phyloP scores from a whole-genome alignment of 2,329 filamentous ascomycete genomes.

The Penicillium freii region DNA sequence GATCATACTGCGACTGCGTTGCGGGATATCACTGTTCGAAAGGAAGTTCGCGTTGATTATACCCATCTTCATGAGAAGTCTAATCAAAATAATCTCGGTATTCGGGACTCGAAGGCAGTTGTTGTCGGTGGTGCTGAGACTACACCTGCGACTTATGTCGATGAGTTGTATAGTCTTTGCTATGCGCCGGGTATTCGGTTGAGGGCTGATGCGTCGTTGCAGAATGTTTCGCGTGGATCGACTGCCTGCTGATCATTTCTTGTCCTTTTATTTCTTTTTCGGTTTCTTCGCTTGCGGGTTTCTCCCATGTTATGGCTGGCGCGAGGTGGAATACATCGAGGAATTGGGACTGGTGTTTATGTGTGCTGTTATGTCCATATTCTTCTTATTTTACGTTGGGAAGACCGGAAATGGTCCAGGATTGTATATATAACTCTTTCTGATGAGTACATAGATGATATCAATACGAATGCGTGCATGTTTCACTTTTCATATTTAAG shows the following conservation, averaged over 20 bases:
- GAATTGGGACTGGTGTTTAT: not conserved
- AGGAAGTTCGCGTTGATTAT: constrained; percentile 60
- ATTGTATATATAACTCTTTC: not conserved
- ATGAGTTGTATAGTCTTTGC: constrained; percentile 45
- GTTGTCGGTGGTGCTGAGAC: constrained; percentile 27
- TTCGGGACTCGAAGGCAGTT: constrained; percentile 25
- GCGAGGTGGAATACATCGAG: not conserved
- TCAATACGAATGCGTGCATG: not conserved
- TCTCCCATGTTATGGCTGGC: not conserved
- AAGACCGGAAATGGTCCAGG: not conserved
- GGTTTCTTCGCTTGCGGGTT: not conserved
- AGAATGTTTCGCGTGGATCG: constrained; percentile 1
- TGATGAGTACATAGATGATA: not conserved
- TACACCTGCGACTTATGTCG: constrained; percentile 45
- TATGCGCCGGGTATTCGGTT: constrained; percentile 32
- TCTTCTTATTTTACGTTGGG: not conserved
- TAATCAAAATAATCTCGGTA: constrained; percentile 15
- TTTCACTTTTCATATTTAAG: not conserved
- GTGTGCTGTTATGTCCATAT: not conserved
- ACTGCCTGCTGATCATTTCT: not conserved
- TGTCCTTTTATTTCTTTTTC: not conserved
- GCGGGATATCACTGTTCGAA: constrained; percentile 62
- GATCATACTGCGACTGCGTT: constrained; percentile 28
- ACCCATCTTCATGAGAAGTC: constrained; percentile 26
- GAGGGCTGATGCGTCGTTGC: constrained; percentile 24